Percentiles rank a stretch among this genome's conserved stretches.
Conservation (phyloP, 805 yeast genomes). For the Hanseniaspora jakobsenii region DNA sequence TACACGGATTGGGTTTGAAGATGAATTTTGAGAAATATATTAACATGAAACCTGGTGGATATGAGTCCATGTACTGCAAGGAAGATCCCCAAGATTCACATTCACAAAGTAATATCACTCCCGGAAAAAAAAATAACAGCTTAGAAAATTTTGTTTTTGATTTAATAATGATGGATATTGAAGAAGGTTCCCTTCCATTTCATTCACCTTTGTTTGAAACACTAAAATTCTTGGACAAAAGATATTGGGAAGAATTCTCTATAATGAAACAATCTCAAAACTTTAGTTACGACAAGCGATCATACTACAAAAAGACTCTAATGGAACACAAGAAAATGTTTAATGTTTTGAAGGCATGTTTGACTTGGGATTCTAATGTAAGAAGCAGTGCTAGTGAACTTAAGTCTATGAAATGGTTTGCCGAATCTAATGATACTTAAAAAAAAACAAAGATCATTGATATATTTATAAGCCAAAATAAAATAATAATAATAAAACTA, state of each 20-base stretch:
- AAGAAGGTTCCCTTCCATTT: slow-evolving; percentile 50
- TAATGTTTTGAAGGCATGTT: slow-evolving; percentile 44
- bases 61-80: slow-evolving; percentile 5
- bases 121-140: no score
- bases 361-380: slow-evolving; percentile 45
- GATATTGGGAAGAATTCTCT: slow-evolving; percentile 4
- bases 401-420: slow-evolving; percentile 48
- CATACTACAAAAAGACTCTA: slow-evolving; percentile 28
- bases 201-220: slow-evolving; percentile 66
- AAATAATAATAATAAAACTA: no score
- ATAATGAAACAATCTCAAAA: slow-evolving; percentile 16
- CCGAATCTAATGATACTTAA: slow-evolving; percentile 26
- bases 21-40: slow-evolving; percentile 23
- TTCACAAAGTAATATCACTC: slow-evolving; percentile 33
- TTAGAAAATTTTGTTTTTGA: slow-evolving; percentile 35
- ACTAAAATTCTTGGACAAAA: slow-evolving; percentile 33
- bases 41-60: slow-evolving; percentile 12
- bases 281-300: slow-evolving; percentile 22
- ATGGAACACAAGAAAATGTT: slow-evolving; percentile 34
- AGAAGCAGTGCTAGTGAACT: slow-evolving; percentile 49
- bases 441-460: no score
- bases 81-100: no score
- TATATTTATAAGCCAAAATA: no score
- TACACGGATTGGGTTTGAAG: slow-evolving; percentile 84
- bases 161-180: slow-evolving; percentile 22